phyloP scores from a whole-genome alignment of 2,329 filamentous ascomycete species.

The Nigrospora sphaerica region DNA sequence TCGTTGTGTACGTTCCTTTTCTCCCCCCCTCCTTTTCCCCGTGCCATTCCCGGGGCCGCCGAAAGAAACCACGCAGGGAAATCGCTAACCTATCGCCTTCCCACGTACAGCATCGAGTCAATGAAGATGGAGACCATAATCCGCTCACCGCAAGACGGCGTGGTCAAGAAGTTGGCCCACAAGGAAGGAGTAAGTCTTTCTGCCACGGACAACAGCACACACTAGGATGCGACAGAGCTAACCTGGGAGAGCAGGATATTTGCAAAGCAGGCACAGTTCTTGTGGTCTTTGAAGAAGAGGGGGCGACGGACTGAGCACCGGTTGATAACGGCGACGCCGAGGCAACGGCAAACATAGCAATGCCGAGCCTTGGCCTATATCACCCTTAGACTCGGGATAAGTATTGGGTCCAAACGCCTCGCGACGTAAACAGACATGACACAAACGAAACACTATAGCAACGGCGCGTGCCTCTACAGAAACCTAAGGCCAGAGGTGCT shows the following conservation, averaged over 20 bases:
- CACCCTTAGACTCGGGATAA: too few relatives aligned
- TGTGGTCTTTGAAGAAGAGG: constrained; percentile 61
- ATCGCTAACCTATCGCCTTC: constrained; percentile 6
- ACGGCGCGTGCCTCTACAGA: too few relatives aligned
- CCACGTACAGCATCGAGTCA: constrained; percentile 58
- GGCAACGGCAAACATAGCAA: too few relatives aligned
- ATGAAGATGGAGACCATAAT: constrained; percentile 91
- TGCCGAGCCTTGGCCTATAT: too few relatives aligned
- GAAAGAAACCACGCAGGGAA: too few relatives aligned
- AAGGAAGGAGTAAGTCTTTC: constrained; percentile 58
- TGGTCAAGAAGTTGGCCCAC: constrained; percentile 66
- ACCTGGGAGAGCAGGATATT: constrained; percentile 48
- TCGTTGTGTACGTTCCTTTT: constrained; percentile 64
- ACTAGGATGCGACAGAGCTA: neutral
- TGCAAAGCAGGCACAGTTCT: constrained; percentile 71
- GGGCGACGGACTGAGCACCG: neutral
- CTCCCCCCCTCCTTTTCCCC: neutral
- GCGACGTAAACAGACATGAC: too few relatives aligned
- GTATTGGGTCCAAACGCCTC: too few relatives aligned
- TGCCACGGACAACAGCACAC: too few relatives aligned
- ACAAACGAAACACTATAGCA: too few relatives aligned
- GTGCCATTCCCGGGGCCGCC: too few relatives aligned
- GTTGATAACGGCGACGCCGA: neutral
- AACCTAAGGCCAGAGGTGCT: too few relatives aligned
- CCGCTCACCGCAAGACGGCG: constrained; percentile 65